A percentile compares a stretch with the other conserved stretches of the same genome.
Conservation (phyloP, 176 grass and related monocot genomes). For the Pontederia crassipes region DNA sequence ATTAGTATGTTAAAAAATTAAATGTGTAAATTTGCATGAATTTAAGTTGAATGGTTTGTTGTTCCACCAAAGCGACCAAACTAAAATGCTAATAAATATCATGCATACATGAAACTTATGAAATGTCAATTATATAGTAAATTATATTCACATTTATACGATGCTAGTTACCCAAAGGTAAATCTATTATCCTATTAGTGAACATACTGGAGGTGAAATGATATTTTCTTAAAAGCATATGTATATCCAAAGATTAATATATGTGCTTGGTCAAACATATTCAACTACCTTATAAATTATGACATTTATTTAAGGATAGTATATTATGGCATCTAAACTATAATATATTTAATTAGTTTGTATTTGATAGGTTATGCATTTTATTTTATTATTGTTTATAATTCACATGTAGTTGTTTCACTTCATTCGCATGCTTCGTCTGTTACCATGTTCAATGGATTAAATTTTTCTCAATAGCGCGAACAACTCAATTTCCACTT, state of each 20-base stretch:
- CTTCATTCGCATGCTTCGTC: constrained; percentile 16
- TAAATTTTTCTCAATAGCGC: constrained; percentile 22
- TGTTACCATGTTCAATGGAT: constrained; percentile 16
- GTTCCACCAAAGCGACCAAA: no score
- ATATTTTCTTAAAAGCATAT: background rate
- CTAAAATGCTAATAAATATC: no score
- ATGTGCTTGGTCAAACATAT: background rate
- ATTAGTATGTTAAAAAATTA: no score
- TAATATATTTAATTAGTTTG: background rate
- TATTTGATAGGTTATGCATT: background rate
- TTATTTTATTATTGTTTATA: background rate
- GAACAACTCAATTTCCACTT: constrained; percentile 25
- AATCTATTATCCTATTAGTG: no score
- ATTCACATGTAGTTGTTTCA: constrained; percentile 12
- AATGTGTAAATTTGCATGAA: no score
- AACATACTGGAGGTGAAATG: no score
- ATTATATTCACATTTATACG: no score
- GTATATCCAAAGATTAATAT: background rate
- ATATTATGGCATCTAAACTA: constrained; percentile 9
- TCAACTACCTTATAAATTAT: background rate
- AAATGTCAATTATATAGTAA: no score
- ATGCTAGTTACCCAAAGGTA: no score
- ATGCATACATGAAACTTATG: no score
- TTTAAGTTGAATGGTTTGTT: no score
- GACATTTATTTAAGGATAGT: background rate